Base-by-base conservation (phyloP, 1,284 basidiomycete species). In the Rhodotorula sp. region DNA sequence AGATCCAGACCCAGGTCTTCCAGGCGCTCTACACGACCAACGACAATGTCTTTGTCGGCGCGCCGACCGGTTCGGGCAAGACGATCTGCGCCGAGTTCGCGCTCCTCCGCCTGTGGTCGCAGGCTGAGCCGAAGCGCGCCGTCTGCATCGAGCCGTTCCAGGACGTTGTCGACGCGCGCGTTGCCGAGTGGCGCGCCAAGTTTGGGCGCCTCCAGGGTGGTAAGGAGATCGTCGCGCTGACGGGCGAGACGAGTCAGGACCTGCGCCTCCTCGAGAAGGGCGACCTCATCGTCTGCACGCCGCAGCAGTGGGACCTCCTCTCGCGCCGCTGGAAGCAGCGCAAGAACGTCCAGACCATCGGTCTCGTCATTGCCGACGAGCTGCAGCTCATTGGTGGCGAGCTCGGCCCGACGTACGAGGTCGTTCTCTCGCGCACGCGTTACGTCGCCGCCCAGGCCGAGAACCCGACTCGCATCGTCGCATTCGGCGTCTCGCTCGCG, bases 1-100 rank as follows among this genome's bases (percentile, higher is more conserved):
- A 97, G 84, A 97, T 98, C 76, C 97, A 99, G 81, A 99, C 94
- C 0, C 97, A 99, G 83, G 94, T 97, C 50, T 99, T 98, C 89
- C 96, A 98, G 78, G 94, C 95, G 0, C 85, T 99, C 0, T 99
- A 96, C 82, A 95, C 92, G 0, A 91, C 93, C 0, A 94, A 98
- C 80, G 95, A 98, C 80, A 97, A 94, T 78, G 90, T 96, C 54
- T 93, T 99, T 80, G 89, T 99, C 69, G 95, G 94, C 36, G 96
- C 95, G 0, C 96, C 97, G 0, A 94, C 94, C 0, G 96, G 97
- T 19, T 94, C 91, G 70, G 96, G 97, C 44, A 99, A 99, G 86
- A 98, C 94, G 0, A 90, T 98, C 56, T 97, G 94, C 78, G 95
- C 94, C 0, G 97, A 99, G 82, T 95, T 99, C 72, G 96, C 96